Conservation (phyloP, 2,329 filamentous ascomycete genomes). For the Westerdykella sp. region DNA sequence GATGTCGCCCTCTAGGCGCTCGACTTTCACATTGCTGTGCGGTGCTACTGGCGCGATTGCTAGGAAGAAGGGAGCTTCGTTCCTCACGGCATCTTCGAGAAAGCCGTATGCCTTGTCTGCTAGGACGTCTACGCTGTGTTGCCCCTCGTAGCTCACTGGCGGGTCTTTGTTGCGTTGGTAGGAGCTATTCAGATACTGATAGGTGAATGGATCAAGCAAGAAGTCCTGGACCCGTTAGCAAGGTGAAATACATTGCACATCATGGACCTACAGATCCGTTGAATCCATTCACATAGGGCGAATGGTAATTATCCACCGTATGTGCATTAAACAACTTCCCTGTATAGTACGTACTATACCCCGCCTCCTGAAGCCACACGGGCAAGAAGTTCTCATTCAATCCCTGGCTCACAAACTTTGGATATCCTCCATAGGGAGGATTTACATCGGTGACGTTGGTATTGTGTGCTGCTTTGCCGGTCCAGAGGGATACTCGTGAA, state of each 20-base stretch:
- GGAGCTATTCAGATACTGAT: constrained; percentile 59
- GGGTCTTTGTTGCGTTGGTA: constrained; percentile 56
- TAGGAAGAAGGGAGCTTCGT: constrained; percentile 59
- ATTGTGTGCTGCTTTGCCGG: constrained; percentile 61
- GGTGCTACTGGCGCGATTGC: constrained; percentile 60
- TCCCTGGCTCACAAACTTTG: constrained; percentile 59
- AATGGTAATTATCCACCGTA: constrained; percentile 54
- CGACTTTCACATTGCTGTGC: constrained; percentile 50
- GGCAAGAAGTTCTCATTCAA: constrained; percentile 62
- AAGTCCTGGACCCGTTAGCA: constrained; percentile 38
- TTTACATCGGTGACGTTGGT: constrained; percentile 60
- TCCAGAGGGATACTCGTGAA: constrained; percentile 59
- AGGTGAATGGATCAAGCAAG: constrained; percentile 59
- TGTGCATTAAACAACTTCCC: constrained; percentile 65
- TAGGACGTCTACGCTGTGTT: constrained; percentile 54
- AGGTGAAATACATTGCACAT: not conserved
- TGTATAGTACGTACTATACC: constrained; percentile 64
- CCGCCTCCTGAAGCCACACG: constrained; percentile 60
- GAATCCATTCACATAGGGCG: constrained; percentile 52
- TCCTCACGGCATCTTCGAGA: constrained; percentile 52
- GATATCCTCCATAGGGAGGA: constrained; percentile 54
- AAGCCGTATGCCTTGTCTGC: constrained; percentile 54
- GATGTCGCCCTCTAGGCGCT: constrained; percentile 24
- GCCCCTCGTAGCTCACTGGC: constrained; percentile 50
- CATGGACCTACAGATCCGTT: constrained; percentile 41